These are phyloP conservation scores for Chytriomyces confervae DNA, from an alignment of 192 early-diverging fungal species.

Conservation along the genomic window DNA sequence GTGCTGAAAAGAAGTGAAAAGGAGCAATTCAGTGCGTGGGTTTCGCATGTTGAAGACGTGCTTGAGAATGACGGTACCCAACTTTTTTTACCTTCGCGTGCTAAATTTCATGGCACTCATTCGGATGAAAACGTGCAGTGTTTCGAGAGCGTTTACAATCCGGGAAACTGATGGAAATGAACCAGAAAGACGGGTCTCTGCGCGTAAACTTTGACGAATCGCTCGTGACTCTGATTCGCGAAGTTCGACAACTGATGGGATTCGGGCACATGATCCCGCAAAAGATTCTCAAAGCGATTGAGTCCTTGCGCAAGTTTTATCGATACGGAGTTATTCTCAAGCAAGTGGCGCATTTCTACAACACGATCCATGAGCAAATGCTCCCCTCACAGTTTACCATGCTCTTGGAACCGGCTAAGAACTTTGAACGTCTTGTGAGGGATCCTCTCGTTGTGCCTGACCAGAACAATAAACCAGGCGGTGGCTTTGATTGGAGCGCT, in stretches of 20 bases:
- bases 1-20: slow-evolving; percentile 48
- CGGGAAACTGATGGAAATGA: slow-evolving; percentile 59
- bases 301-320: slow-evolving; percentile 55
- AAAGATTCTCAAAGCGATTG: slow-evolving; percentile 49
- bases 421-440: slow-evolving; percentile 60
- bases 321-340: slow-evolving; percentile 59
- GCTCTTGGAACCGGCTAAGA: slow-evolving; percentile 57
- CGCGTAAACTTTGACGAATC: slow-evolving; percentile 59
- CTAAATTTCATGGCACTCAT: too few relatives aligned
- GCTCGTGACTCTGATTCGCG: slow-evolving; percentile 53
- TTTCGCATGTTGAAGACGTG: slow-evolving; percentile 37
- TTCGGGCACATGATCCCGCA: slow-evolving; percentile 58
- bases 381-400: slow-evolving; percentile 60
- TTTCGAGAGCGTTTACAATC: slow-evolving; percentile 25
- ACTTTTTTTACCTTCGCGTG: too few relatives aligned
- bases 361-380: slow-evolving; percentile 69
- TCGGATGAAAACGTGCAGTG: neutral
- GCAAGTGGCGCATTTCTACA: slow-evolving; percentile 68
- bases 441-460: slow-evolving; percentile 38
- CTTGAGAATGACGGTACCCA: slow-evolving; percentile 36
- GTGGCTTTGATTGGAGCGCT: slow-evolving; percentile 46
- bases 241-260: slow-evolving; percentile 57
- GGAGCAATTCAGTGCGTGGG: slow-evolving; percentile 54
- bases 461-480: slow-evolving; percentile 30
- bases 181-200: slow-evolving; percentile 52